These are phyloP conservation scores for Panellus pusillus DNA, from an alignment of 768 basidiomycete genomes.

Conservation along the genomic window DNA sequence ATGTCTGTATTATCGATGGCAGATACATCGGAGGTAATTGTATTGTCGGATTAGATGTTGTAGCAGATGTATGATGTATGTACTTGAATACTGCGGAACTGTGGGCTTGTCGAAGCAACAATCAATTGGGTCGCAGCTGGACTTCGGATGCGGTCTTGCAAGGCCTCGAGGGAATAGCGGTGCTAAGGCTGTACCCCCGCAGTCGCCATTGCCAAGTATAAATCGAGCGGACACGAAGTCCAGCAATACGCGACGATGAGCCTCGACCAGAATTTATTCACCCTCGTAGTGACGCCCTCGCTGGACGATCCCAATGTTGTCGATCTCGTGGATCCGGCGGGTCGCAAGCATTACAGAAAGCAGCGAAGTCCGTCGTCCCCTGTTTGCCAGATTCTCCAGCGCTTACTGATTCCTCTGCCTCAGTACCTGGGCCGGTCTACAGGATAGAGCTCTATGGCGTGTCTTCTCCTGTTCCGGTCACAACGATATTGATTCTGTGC, in stretches of 20 bases:
- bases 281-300: conserved; percentile 63
- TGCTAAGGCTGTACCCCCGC: background rate
- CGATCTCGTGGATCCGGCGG: conserved; percentile 69
- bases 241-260: conserved; percentile 50
- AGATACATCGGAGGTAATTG: conserved; percentile 5
- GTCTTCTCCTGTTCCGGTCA: conserved; percentile 17
- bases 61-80: conserved; percentile 8
- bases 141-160: too few relatives aligned
- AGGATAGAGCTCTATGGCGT: conserved; percentile 68
- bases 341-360: conserved; percentile 71
- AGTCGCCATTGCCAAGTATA: background rate
- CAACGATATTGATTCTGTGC: background rate
- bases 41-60: conserved; percentile 25
- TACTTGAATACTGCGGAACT: background rate
- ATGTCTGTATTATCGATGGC: conserved; percentile 24
- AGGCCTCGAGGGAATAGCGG: too few relatives aligned
- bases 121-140: background rate
- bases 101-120: background rate
- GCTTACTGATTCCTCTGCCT: too few relatives aligned
- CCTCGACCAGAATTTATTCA: conserved; percentile 84
- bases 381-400: too few relatives aligned
- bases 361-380: conserved; percentile 40
- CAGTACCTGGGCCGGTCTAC: conserved; percentile 46
- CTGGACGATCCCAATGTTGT: conserved; percentile 58
- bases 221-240: background rate